These are phyloP conservation scores for Auriscalpium vulgare DNA, from an alignment of 768 basidiomycete species.

Conservation along the genomic window DNA sequence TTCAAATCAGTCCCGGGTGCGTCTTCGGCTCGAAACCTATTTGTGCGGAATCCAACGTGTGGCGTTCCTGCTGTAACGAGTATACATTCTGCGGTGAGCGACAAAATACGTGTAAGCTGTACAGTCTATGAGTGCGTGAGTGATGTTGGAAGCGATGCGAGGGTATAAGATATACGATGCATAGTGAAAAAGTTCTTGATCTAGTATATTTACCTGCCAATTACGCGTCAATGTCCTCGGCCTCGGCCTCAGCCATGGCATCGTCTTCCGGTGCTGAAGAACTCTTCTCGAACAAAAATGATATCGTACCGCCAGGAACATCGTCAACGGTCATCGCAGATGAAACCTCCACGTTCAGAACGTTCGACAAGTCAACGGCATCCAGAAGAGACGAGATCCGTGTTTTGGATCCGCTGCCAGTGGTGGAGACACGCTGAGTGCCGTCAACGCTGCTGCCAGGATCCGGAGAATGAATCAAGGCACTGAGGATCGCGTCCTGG, in stretches of 20 bases:
- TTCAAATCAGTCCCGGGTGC: no score
- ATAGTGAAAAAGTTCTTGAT: no score
- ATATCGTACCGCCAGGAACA: conserved; percentile 59
- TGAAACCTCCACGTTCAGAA: conserved; percentile 27
- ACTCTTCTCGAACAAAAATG: conserved; percentile 77
- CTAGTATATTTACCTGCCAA: no score
- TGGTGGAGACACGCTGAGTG: conserved; percentile 5
- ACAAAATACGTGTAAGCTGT: no score
- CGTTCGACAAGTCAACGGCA: conserved; percentile 42
- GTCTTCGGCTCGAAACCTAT: no score
- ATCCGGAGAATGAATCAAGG: conserved; percentile 29
- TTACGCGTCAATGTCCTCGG: not conserved
- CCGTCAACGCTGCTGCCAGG: conserved; percentile 4
- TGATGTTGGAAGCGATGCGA: no score
- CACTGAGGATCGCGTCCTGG: conserved; percentile 58
- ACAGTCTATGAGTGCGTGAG: no score
- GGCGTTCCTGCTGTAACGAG: no score
- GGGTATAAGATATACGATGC: no score
- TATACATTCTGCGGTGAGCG: no score
- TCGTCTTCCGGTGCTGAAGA: conserved; percentile 85
- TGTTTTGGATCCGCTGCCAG: conserved; percentile 16
- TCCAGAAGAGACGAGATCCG: conserved; percentile 27
- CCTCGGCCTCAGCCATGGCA: conserved; percentile 34
- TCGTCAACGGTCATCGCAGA: conserved; percentile 35
- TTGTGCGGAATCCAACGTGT: no score